Evolutionary conservation across 208 protist species (phyloP), one percentile per base, ranked within the genome.

Genomic region (Leishmania tropica): DNA sequence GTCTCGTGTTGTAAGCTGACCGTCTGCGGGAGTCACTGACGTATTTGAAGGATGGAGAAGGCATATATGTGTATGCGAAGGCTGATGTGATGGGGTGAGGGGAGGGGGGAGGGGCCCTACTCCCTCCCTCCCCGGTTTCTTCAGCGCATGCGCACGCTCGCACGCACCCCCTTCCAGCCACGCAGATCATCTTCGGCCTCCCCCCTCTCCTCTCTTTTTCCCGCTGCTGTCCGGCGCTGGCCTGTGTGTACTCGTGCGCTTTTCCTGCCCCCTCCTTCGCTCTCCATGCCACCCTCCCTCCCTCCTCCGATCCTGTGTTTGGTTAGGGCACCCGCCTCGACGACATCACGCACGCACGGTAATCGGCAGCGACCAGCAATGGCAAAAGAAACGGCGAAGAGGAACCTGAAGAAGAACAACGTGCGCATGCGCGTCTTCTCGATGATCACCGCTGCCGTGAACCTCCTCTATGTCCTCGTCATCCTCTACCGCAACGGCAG

Each of bases 381-480:
- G 94, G 90, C 95, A 19, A 97, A 96, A 80, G 92, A 95, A 71
- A 97, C 91, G 4, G 94, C 94, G 11, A 98, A 98, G 87, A 94
- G 90, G 81, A 98, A 97, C 76, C 81, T 83, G 82, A 85, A 84
- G 60, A 81, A 72, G 60, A 98, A 98, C 85, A 84, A 51, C 13
- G 80, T 80, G 35, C 92, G 93, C 60, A 96, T 98, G 92, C 83
- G 82, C 8, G 64, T 87, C 53, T 98, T 98, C 70, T 85, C 86
- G 5, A 19, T 91, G 35, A 91, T 96, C 83, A 96, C 92, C 24
- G 67, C 79, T 0, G 86, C 73, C 6, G 83, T 98, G 17, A 98
- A 97, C 74, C 76, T 78, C 10, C 28, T 96, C 42, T 95, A 94
- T 47, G n/a, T 93, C 35, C 24, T 86, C 67, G 75, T 76, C 45